Base-by-base conservation (phyloP, 2,329 filamentous ascomycete species). In the Cordyceps javanica region DNA sequence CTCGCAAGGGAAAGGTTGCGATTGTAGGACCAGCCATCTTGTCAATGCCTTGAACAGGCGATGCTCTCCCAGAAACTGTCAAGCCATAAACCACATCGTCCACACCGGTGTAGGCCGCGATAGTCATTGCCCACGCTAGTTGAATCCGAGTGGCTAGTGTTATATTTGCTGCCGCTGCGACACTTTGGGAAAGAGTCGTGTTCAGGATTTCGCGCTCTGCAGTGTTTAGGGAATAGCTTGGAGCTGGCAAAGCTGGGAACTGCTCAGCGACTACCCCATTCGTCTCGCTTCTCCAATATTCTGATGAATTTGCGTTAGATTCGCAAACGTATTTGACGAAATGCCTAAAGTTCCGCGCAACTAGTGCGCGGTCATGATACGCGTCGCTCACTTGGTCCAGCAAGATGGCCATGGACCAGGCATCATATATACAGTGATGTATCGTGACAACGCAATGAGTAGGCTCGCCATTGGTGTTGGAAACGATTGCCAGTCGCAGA, bases 241-340 rank as follows among this genome's bases (percentile, higher is more conserved):
- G 19, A 55, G 59, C 19, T 70, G 70, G 51, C 70, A 70, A 25
- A 69, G 67, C 3, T 66, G 66, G 53, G 76, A 68, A 56, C 73
- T 58, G 34, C 73, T 70, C 52, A 75, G 74, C 67, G 73, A 72
- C 52, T 68, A 72, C 13, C 50, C 9, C 41, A 25, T 21, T 42
- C 25, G 11, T n/a, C n/a, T n/a, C n/a, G 14, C 23, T 41, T 28
- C n/a, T 30, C 50, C 50, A 53, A 41, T 51, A 57, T 16, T 57
- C 45, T 0, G 46, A 19, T 2, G 46, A 50, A 14, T n/a, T 14
- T 3, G 23, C 5, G 19, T 25, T 25, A 3, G 46, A 13, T 11
- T 38, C 19, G 14, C 10, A 4, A n/a, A 38, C 46, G 26, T 50
- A 50, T 25, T 50, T 26, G 21, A 50, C 46, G 14, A 50, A 50